Conservation (phyloP, 768 basidiomycete genomes). For the Fomitopsis pulvina region DNA sequence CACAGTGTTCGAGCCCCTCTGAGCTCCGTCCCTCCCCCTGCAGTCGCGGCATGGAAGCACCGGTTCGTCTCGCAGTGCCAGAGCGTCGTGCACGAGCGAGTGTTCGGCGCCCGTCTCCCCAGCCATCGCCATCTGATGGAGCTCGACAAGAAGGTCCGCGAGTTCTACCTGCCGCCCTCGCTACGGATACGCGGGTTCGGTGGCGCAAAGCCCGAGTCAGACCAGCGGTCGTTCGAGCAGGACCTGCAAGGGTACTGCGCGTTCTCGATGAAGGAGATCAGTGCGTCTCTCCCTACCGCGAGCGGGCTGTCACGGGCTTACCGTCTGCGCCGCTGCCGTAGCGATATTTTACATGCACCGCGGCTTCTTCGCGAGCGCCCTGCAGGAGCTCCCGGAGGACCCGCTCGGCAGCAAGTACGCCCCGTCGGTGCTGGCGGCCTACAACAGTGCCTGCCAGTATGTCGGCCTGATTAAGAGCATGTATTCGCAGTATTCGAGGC, state of each 20-base stretch:
- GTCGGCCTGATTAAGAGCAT: conserved; percentile 59
- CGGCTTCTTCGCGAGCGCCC: conserved; percentile 65
- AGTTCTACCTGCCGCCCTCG: conserved; percentile 57
- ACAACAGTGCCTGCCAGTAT: conserved; percentile 62
- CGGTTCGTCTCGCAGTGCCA: conserved; percentile 56
- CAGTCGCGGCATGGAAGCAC: conserved; percentile 68
- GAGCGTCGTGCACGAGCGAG: conserved; percentile 59
- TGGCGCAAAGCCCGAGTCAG: conserved; percentile 22
- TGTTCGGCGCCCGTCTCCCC: conserved; percentile 56
- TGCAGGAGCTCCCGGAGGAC: conserved; percentile 56
- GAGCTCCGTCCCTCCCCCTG: background rate
- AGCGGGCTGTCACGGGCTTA: background rate
- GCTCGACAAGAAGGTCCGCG: conserved; percentile 59
- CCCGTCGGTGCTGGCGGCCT: conserved; percentile 61
- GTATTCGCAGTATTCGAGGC: conserved; percentile 56
- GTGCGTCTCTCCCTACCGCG: conserved; percentile 28
- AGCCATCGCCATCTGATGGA: conserved; percentile 57
- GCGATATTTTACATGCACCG: conserved; percentile 71
- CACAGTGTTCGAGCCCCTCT: background rate
- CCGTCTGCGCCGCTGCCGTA: conserved; percentile 17
- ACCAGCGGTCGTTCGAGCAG: conserved; percentile 41
- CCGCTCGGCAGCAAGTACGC: conserved; percentile 67
- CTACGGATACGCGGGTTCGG: conserved; percentile 60
- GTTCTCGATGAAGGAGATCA: conserved; percentile 64
- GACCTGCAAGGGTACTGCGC: conserved; percentile 64